Percentiles rank a stretch among this genome's conserved stretches.
These are phyloP conservation scores for Syncephalastrum sp. DNA, from an alignment of 371 early-diverging fungal genomes.

Conservation along the genomic window DNA sequence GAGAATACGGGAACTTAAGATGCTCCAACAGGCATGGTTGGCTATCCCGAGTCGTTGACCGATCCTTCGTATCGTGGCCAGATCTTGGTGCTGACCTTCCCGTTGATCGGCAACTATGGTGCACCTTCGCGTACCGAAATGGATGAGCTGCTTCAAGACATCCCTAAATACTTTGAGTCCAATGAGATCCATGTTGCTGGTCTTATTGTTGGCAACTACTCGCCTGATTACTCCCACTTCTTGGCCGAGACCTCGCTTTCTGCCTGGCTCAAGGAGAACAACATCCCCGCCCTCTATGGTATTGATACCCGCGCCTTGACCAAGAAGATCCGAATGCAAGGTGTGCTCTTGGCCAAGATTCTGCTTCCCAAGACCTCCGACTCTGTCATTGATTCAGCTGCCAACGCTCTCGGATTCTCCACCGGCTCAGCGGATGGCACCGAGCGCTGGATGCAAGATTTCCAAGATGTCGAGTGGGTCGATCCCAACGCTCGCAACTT, in stretches of 20 bases:
- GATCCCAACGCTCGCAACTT: constrained; percentile 92
- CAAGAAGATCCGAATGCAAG: constrained; percentile 80
- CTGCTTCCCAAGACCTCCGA: constrained; percentile 78
- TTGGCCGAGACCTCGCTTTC: constrained; percentile 84
- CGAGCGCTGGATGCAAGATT: constrained; percentile 63
- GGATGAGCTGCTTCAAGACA: constrained; percentile 78
- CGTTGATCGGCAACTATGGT: constrained; percentile 91
- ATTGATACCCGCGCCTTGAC: constrained; percentile 94
- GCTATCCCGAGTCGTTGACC: constrained; percentile 93
- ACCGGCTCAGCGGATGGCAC: constrained; percentile 29
- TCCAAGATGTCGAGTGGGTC: constrained; percentile 82
- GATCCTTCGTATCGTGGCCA: constrained; percentile 97
- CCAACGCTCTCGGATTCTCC: constrained; percentile 37
- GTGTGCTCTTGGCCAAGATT: constrained; percentile 85
- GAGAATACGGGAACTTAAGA: too few relatives aligned
- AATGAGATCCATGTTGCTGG: constrained; percentile 82
- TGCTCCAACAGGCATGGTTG: constrained; percentile 54
- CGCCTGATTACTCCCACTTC: constrained; percentile 89
- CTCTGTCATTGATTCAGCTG: constrained; percentile 46
- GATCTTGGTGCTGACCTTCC: constrained; percentile 90
- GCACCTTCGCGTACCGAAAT: constrained; percentile 73
- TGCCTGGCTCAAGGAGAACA: constrained; percentile 85
- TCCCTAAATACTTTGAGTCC: constrained; percentile 86
- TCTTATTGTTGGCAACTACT: constrained; percentile 88
- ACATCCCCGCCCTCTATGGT: constrained; percentile 89